Base-by-base conservation (phyloP, 305 asterid genomes). In the Solanum hybrid region DNA sequence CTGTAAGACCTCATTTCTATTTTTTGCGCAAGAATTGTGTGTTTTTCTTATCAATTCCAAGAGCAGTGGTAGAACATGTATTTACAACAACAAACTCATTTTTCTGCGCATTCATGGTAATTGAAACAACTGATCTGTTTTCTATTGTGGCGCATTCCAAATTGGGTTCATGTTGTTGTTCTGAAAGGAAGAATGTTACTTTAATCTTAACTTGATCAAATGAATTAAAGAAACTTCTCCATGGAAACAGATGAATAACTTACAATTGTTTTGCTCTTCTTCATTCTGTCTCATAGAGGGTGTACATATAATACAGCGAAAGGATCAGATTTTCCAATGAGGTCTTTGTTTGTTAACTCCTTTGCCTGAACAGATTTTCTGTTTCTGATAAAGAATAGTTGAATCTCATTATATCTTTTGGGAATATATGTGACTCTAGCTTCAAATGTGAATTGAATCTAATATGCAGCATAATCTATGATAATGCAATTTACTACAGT, bases 301-400 rank as follows among this genome's bases (percentile, higher is more conserved):
- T 96, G 95, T 32, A 94, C 86, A 89, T 86, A 96, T 69, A 96
- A 27, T 93, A 88, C 90, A 60, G 95, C 95, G 75, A 92, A 95
- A 6, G 99, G 98, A 90, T 96, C 99, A 0, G 98, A 96, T 92
- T 96, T 96, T 60, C 99, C 98, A 79, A 96, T 89, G 4, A 96
- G 20, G 90, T 96, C 98, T 87, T 94, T 96, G 37, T 95, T 95
- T 35, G 94, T 27, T 27, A 96, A 86, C 6, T 92, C 97, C 92
- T 95, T 95, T 3, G 95, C 98, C 86, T 95, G 96, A 34, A 96
- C 92, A 46, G 93, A 95, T 93, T 96, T 46, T 20, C 72, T 82
- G 72, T 40, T 82, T 51, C 73, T 82, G 73, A 82, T 82, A 82
- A 82, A 16, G 72, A 82, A 46, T 27, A 42, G 38, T 82, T 0